Base-by-base conservation (phyloP, 768 basidiomycete genomes). In the Pisolithus marmoratus region DNA sequence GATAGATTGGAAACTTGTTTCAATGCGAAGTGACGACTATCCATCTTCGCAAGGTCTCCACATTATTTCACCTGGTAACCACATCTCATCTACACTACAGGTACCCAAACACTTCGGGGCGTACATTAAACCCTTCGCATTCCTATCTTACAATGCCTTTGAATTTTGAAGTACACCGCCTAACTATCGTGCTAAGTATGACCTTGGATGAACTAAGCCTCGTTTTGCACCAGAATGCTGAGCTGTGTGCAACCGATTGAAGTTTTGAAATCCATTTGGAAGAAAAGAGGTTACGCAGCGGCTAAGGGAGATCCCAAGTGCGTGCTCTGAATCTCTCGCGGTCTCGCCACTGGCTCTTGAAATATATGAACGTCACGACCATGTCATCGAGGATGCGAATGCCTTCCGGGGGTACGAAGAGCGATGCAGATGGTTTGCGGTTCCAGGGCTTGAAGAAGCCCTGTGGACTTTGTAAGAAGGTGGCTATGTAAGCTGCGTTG, bases 331-430 rank as follows among this genome's bases (percentile, higher is more conserved):
- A 7, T 15, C 40, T 34, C 36, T 69, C 65, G 29, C 45, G 58
- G n/a, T 63, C 66, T 5, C 56, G 58, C 66, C 66, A 67, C 49
- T 54, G 64, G 20, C 53, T 38, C 46, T 63, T 65, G n/a, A 69
- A 68, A 42, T 68, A 72, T 19, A 72, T 53, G 27, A 72, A 70
- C 0, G 70, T 70, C 50, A 69, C 66, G 29, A 70, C 23, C 29
- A 70, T 69, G 34, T 70, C 70, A 44, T 72, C 69, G 11, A 70
- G 51, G 37, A 70, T 69, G 27, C 43, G 54, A 9, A 50, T 41
- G 6, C 68, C 69, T 26, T 63, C 64, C 8, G 66, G 66, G 11
- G 63, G 53, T 20, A 72, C 37, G 29, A 60, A 58, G 5, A 70
- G 54, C 9, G 63, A 58, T 3, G 63, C 60, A 4, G 55, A 51